Percentiles rank a stretch among this genome's conserved stretches.
These are phyloP conservation scores for Sporisorium iseilematis-ciliati DNA, from an alignment of 1,284 basidiomycete genomes.

Conservation along the genomic window DNA sequence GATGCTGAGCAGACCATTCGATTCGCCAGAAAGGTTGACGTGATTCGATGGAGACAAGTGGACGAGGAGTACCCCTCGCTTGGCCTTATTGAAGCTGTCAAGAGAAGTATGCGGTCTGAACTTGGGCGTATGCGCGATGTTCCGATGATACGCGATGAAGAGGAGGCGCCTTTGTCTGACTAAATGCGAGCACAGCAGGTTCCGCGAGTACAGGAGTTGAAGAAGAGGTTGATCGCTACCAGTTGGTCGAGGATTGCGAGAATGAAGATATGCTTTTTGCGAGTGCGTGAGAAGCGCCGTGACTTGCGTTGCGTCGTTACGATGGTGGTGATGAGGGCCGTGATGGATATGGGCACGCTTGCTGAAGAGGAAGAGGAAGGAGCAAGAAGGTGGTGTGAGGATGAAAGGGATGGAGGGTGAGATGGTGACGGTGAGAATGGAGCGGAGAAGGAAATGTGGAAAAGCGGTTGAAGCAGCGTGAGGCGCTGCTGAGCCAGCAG, in stretches of 20 bases:
- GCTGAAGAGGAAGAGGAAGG: background rate
- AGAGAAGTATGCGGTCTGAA: background rate
- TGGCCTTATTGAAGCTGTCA: background rate
- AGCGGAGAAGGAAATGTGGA: constrained; percentile 6
- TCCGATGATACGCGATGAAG: background rate
- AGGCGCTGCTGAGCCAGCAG: background rate
- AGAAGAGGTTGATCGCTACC: background rate
- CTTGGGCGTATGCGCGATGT: background rate
- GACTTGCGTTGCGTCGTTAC: constrained; percentile 1
- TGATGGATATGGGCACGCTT: background rate
- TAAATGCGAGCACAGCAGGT: background rate
- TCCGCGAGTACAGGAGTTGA: background rate
- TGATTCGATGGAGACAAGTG: background rate
- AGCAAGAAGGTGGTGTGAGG: background rate
- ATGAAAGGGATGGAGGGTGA: background rate
- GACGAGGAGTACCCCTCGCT: background rate
- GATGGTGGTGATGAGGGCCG: background rate
- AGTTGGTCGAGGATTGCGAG: background rate
- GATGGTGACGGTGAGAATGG: background rate
- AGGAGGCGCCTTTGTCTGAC: no score
- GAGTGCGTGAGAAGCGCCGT: background rate
- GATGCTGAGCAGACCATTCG: constrained; percentile 1
- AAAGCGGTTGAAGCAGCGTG: background rate
- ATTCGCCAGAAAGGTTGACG: background rate
- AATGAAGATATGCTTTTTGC: background rate